These are phyloP conservation scores for Candida dajiaensis DNA, from an alignment of 805 yeast genomes.

Conservation along the genomic window DNA sequence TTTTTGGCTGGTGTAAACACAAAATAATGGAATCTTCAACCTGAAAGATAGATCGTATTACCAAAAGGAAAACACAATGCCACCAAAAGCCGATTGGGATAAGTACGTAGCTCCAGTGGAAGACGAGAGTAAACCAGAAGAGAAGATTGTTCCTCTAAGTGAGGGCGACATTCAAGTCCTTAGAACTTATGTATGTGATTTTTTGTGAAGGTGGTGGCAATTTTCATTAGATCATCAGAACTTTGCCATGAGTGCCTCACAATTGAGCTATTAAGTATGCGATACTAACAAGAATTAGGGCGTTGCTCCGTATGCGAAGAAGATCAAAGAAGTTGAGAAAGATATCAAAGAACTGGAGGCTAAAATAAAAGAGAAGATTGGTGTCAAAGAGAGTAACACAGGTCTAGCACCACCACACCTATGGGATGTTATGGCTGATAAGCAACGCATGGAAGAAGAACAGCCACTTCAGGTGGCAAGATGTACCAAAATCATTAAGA, in stretches of 20 bases:
- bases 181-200: slow-evolving; percentile 64
- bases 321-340: slow-evolving; percentile 75
- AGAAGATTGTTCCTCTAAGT: slow-evolving; percentile 76
- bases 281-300: slow-evolving; percentile 40
- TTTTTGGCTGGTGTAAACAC: background rate
- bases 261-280: background rate
- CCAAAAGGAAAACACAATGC: slow-evolving; percentile 44
- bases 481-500: slow-evolving; percentile 92
- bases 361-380: slow-evolving; percentile 90
- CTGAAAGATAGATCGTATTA: background rate
- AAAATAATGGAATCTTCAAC: background rate
- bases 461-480: slow-evolving; percentile 98
- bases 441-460: slow-evolving; percentile 86
- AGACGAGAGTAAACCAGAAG: slow-evolving; percentile 50
- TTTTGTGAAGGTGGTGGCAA: slow-evolving; percentile 1
- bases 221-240: background rate
- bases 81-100: slow-evolving; percentile 99
- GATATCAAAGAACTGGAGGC: slow-evolving; percentile 82
- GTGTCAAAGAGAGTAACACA: slow-evolving; percentile 91
- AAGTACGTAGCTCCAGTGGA: slow-evolving; percentile 88
- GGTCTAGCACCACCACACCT: slow-evolving; percentile 96
- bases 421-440: slow-evolving; percentile 98
- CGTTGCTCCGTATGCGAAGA: slow-evolving; percentile 89
- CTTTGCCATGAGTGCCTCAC: background rate
- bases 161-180: slow-evolving; percentile 97